phyloP scores from a whole-genome alignment of 2,329 filamentous ascomycete genomes.

The Fusarium sp. region DNA sequence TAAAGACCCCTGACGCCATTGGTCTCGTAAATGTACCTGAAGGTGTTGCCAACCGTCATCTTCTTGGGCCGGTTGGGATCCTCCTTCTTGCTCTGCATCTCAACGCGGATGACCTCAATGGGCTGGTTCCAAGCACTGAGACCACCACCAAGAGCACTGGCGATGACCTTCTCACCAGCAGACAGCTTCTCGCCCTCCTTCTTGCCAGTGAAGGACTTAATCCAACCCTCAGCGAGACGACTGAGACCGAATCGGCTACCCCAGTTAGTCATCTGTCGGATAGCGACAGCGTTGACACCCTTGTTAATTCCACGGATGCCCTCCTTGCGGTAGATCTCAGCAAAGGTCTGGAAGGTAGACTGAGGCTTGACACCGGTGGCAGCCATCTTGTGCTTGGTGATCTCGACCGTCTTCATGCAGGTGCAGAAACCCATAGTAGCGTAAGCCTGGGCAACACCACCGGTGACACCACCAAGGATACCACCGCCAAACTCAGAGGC shows the following conservation, averaged over 20 bases:
- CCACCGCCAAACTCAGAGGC: constrained; percentile 88
- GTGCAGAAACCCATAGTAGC: constrained; percentile 99
- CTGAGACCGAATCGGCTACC: constrained; percentile 94
- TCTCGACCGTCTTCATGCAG: constrained; percentile 99
- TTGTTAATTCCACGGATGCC: constrained; percentile 97
- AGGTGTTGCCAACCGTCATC: constrained; percentile 91
- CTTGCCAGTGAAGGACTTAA: constrained; percentile 82
- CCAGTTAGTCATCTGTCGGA: constrained; percentile 99
- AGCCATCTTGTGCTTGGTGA: constrained; percentile 97
- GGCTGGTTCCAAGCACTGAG: constrained; percentile 99
- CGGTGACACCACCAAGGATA: constrained; percentile 89
- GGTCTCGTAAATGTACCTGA: constrained; percentile 86
- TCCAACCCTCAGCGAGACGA: constrained; percentile 88
- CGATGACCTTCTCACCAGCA: constrained; percentile 86
- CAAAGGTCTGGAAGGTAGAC: constrained; percentile 95
- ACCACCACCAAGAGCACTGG: constrained; percentile 88
- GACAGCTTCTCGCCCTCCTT: constrained; percentile 79
- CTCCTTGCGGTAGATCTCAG: constrained; percentile 94
- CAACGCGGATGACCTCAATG: constrained; percentile 98
- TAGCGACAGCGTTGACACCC: constrained; percentile 97
- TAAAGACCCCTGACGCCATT: constrained; percentile 94
- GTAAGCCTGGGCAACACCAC: constrained; percentile 97
- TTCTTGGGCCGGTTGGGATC: constrained; percentile 99
- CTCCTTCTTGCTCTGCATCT: constrained; percentile 99
- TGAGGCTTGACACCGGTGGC: constrained; percentile 83